These are phyloP conservation scores for Stygiomarasmius scandens DNA, from an alignment of 1,284 basidiomycete species.

Conservation along the genomic window DNA sequence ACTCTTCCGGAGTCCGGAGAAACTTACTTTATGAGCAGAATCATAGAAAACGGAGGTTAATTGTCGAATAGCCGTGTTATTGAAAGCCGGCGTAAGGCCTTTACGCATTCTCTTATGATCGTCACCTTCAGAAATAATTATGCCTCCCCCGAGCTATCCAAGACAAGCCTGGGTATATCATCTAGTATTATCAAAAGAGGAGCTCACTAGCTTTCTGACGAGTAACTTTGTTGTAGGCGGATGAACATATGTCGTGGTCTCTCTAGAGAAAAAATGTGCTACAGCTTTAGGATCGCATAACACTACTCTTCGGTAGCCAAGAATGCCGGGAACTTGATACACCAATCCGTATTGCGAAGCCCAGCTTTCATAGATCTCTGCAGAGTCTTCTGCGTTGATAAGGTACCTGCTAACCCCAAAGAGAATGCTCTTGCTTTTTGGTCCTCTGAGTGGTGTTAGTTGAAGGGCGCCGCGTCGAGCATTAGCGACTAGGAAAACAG, in stretches of 20 bases:
- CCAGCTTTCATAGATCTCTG: conserved; percentile 41
- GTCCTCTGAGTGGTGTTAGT: conserved; percentile 34
- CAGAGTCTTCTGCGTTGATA: conserved; percentile 29
- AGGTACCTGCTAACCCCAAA: conserved; percentile 38
- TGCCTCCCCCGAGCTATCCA: conserved; percentile 46
- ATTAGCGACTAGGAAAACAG: too few species aligned
- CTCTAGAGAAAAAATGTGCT: conserved; percentile 51
- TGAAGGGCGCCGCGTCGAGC: too few species aligned
- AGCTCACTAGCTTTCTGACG: conserved; percentile 44
- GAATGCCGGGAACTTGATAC: conserved; percentile 39
- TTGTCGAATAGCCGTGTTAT: conserved; percentile 42
- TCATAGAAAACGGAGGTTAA: conserved; percentile 48
- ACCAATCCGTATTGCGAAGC: conserved; percentile 49
- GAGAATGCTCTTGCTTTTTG: conserved; percentile 33
- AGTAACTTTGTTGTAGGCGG: conserved; percentile 36
- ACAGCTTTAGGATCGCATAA: conserved; percentile 59
- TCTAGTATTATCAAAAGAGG: neutral
- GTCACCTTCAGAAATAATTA: conserved; percentile 55
- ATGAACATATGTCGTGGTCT: conserved; percentile 51
- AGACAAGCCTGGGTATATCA: neutral
- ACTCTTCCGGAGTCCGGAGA: too few species aligned
- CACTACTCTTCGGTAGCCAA: conserved; percentile 44
- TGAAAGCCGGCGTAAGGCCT: conserved; percentile 48
- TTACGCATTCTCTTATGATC: conserved; percentile 51
- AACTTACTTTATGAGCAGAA: conserved; percentile 26